A percentile compares a stretch with the other conserved stretches of the same genome.
These are phyloP conservation scores for Saccharum hybrid DNA, from an alignment of 202 grass and related monocot genomes.

Conservation along the genomic window DNA sequence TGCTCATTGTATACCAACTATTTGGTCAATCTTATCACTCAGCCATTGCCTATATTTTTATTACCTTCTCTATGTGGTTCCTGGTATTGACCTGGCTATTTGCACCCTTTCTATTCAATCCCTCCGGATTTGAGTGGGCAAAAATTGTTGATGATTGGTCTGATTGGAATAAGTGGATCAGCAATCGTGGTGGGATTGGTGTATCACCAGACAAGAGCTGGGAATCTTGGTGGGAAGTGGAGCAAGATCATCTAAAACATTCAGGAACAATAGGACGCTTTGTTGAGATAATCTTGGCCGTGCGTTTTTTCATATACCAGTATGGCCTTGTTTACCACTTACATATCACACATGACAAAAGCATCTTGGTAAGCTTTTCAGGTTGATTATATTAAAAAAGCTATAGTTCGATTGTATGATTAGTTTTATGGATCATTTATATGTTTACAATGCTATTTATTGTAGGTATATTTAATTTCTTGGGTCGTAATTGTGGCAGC, in stretches of 20 bases:
- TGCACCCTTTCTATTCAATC: conserved; percentile 91
- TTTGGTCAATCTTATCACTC: conserved; percentile 81
- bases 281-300: conserved; percentile 77
- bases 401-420: conserved; percentile 32
- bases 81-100: conserved; percentile 93
- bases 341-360: conserved; percentile 62
- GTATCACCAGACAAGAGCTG: conserved; percentile 89
- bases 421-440: conserved; percentile 34
- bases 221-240: conserved; percentile 97
- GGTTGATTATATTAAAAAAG: conserved; percentile 5
- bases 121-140: conserved; percentile 95
- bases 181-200: conserved; percentile 89
- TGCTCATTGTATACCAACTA: conserved; percentile 83
- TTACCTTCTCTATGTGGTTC: conserved; percentile 84
- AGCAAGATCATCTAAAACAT: conserved; percentile 85
- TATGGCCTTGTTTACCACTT: conserved; percentile 97
- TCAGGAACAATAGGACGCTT: conserved; percentile 66
- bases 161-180: conserved; percentile 97
- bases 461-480: conserved; percentile 88
- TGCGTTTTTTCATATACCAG: conserved; percentile 90
- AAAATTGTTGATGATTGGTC: conserved; percentile 95
- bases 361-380: conserved; percentile 69
- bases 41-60: conserved; percentile 69
- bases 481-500: conserved; percentile 73
- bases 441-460: conserved; percentile 41